These are phyloP conservation scores for Gautieria morchelliformis DNA, from an alignment of 768 basidiomycete species.

Conservation along the genomic window DNA sequence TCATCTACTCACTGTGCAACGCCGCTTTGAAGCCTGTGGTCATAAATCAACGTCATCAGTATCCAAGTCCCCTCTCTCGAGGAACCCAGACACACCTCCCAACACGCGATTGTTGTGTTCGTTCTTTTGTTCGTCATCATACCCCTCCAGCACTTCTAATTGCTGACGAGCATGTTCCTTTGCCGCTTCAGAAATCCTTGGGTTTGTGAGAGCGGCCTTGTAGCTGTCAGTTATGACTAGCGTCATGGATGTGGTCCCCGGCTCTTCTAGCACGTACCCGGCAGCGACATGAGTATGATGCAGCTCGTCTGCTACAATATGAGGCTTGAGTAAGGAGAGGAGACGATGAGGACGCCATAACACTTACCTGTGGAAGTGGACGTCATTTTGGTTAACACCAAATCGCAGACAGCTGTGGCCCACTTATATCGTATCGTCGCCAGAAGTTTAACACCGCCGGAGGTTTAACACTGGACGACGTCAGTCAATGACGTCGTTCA, in stretches of 20 bases:
- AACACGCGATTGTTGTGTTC: conserved; percentile 7
- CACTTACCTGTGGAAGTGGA: neutral
- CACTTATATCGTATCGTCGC: neutral
- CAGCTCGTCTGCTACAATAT: neutral
- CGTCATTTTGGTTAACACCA: neutral
- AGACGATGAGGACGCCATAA: too few relatives aligned
- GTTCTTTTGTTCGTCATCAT: neutral
- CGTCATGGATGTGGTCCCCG: neutral
- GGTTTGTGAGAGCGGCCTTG: conserved; percentile 21
- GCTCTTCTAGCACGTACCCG: neutral
- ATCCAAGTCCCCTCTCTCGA: neutral
- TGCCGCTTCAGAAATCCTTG: conserved; percentile 45
- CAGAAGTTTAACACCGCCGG: neutral
- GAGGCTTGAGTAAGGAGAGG: too few relatives aligned
- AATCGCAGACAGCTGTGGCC: too few relatives aligned
- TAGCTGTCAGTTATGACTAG: neutral
- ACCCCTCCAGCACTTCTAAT: conserved; percentile 24
- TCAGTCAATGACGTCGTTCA: neutral
- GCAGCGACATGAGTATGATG: conserved; percentile 6
- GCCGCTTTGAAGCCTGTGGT: conserved; percentile 7
- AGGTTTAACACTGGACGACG: neutral
- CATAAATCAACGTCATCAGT: neutral
- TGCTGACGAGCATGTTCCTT: conserved; percentile 39
- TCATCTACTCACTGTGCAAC: neutral
- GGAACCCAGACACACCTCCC: neutral